These are phyloP conservation scores for Volvox carteri DNA, from an alignment of 163 green algal genomes.

Conservation along the genomic window DNA sequence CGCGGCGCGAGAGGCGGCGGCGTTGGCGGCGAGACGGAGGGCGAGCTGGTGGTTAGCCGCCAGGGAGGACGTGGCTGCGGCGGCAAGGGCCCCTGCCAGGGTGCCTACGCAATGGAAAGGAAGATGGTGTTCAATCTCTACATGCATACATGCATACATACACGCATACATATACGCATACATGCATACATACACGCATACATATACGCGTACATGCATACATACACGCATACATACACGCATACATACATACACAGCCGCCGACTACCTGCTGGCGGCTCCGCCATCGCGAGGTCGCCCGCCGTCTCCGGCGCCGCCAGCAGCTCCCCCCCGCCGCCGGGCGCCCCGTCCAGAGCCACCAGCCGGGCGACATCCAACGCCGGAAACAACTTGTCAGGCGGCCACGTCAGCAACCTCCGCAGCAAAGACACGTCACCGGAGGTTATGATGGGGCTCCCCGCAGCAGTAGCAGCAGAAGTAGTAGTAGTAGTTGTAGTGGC, in stretches of 20 bases:
- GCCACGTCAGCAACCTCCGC: slow-evolving; percentile 76
- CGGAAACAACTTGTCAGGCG: slow-evolving; percentile 76
- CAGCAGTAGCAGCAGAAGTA: not conserved
- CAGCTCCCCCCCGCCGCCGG: slow-evolving; percentile 19
- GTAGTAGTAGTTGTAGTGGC: not conserved
- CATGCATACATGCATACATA: not conserved
- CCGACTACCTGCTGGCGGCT: slow-evolving; percentile 2
- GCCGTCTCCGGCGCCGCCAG: slow-evolving; percentile 29
- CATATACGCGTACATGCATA: not conserved
- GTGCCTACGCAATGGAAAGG: slow-evolving; percentile 49
- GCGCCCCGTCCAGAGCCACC: slow-evolving; percentile 63
- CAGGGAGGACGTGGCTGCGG: slow-evolving; percentile 34
- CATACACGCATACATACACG: not conserved
- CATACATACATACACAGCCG: not conserved
- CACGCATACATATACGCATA: not conserved
- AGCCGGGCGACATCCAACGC: slow-evolving; percentile 78
- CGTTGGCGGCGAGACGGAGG: slow-evolving; percentile 79
- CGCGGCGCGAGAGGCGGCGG: not conserved
- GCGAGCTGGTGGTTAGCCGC: slow-evolving; percentile 67
- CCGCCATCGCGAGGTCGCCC: not conserved
- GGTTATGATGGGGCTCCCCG: not conserved
- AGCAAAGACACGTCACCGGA: slow-evolving; percentile 60
- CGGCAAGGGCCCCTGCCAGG: slow-evolving; percentile 29
- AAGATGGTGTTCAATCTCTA: too few relatives aligned
- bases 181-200: not conserved